Percentiles rank a stretch among this genome's conserved stretches.
Evolutionary conservation across 106 monocot genomes (phyloP).

Genomic region (Amphibolis antarctica): DNA sequence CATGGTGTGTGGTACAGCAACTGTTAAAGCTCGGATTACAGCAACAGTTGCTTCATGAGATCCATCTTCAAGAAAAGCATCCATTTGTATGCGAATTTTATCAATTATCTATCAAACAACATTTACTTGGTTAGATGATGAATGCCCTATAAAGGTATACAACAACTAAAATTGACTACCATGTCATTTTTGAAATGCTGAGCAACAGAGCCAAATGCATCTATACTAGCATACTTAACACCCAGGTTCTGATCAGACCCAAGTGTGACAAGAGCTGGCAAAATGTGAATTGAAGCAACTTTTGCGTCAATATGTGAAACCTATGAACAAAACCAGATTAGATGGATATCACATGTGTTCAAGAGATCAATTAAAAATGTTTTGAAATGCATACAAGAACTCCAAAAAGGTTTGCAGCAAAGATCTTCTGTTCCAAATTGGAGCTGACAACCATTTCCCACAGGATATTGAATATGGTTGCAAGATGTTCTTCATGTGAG

Average conservation of each 20-base stretch:
- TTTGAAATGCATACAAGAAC: conserved; percentile 49
- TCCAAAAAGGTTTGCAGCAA: conserved; percentile 80
- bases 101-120: conserved; percentile 62
- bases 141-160: neutral
- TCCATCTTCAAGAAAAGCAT: conserved; percentile 98
- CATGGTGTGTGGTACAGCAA: conserved; percentile 89
- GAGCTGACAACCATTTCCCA: conserved; percentile 99
- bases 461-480: conserved; percentile 61
- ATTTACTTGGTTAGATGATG: neutral
- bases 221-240: conserved; percentile 94
- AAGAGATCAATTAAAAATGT: neutral
- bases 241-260: conserved; percentile 93
- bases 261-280: conserved; percentile 90
- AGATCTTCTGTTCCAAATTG: conserved; percentile 56
- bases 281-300: conserved; percentile 84
- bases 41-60: conserved; percentile 87
- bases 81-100: conserved; percentile 94
- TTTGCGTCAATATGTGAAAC: conserved; percentile 84
- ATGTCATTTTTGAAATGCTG: conserved; percentile 93
- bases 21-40: conserved; percentile 59
- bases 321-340: conserved; percentile 16
- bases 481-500: conserved; percentile 75
- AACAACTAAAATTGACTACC: conserved; percentile 28
- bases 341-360: neutral
- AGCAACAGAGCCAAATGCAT: conserved; percentile 92